phyloP scores from a whole-genome alignment of 768 basidiomycete species.

The Goffeauzyma gilvescens region DNA sequence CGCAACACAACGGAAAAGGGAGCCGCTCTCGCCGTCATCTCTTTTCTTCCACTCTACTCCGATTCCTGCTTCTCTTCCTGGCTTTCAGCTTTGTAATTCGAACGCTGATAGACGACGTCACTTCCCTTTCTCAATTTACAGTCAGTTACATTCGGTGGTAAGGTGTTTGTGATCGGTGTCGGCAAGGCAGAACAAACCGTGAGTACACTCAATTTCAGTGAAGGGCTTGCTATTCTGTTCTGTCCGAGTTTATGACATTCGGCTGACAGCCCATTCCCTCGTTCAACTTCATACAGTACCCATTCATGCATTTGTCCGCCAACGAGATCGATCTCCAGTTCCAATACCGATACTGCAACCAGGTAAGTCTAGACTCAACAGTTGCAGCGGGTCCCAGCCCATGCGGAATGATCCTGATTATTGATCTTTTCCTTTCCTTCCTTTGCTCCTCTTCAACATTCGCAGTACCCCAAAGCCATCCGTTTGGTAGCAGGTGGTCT shows the following conservation, averaged over 20 bases:
- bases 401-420: not conserved
- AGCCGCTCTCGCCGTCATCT: not conserved
- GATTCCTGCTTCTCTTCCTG: not conserved
- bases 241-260: not conserved
- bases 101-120: no score
- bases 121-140: slow-evolving; percentile 6
- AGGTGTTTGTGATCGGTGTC: slow-evolving; percentile 35
- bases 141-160: slow-evolving; percentile 32
- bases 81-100: no score
- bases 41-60: not conserved
- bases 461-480: slow-evolving; percentile 34
- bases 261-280: no score
- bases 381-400: not conserved
- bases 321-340: slow-evolving; percentile 34
- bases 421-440: not conserved
- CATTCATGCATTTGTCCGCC: slow-evolving; percentile 32
- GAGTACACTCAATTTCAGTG: slow-evolving; percentile 10
- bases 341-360: slow-evolving; percentile 34
- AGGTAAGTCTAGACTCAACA: slow-evolving; percentile 12
- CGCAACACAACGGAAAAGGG: not conserved
- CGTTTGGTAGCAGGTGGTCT: slow-evolving; percentile 29
- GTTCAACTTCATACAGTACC: slow-evolving; percentile 20
- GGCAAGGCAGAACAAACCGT: slow-evolving; percentile 31
- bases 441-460: not conserved
- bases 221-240: not conserved